Evolutionary conservation across 352 stramenopile species (phyloP), one percentile per base, ranked within the genome.

Genomic region (Phytophthora syringae): DNA sequence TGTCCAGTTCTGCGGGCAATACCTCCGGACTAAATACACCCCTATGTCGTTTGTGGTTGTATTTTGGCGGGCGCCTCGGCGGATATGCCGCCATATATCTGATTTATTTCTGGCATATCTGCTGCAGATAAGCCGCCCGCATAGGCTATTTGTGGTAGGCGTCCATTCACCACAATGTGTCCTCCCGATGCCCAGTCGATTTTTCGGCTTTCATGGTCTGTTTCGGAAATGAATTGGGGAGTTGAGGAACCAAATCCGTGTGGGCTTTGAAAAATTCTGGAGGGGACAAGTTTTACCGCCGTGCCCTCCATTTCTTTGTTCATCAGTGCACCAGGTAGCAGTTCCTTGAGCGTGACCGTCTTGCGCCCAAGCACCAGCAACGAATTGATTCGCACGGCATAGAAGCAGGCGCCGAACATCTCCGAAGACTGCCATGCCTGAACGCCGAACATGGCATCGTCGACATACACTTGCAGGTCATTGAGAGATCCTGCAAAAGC

Each of bases 371-470:
- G 58, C 59, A 53, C 47, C 65, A 71, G 34, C 54, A 68, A 60
- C 27, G 55, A 49, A 60, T 74, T 70, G 20, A 76, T 74, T 67
- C 60, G 42, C 52, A 70, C 39, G 10, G 65, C 53, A 62, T 74
- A 67, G 49, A 74, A 67, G 25, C 53, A 69, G 54, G 60, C 60
- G 60, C 66, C 60, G 43, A 74, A 63, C 16, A 71, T 70, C 24
- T 63, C 60, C 54, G 40, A 52, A 3, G 42, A 37, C 54, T 43
- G 54, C 42, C 40, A 47, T 5, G 42, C 21, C 25, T 50, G 30
- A 28, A 54, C 11, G 7, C 49, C 20, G 16, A 48, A 55, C 55
- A 62, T 45, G 5, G 5, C 9, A 32, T 32, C 27, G 9, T 32
- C 27, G 9, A 32, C 27, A 32, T 32, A 32, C 9, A 5, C 9